A percentile compares a stretch with the other conserved stretches of the same genome.
Conservation (phyloP, 2,329 filamentous ascomycete species). For the Colletotrichum sp. region DNA sequence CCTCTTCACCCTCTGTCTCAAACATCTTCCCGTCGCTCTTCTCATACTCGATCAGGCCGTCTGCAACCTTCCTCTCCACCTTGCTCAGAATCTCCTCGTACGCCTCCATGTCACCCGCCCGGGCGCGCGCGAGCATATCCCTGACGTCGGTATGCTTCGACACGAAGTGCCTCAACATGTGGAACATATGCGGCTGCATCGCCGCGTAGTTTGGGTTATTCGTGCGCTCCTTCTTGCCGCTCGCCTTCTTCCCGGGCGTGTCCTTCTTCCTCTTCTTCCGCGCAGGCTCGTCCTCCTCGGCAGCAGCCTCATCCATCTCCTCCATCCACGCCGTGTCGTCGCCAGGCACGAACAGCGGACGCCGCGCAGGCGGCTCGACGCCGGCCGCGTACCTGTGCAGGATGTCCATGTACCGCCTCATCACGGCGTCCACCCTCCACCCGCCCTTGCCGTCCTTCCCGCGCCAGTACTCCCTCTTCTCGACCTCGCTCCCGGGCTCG, state of each 20-base stretch:
- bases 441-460: conserved; percentile 80
- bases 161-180: conserved; percentile 84
- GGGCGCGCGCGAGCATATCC: conserved; percentile 76
- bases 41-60: conserved; percentile 73
- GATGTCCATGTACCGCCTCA: conserved; percentile 89
- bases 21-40: conserved; percentile 54
- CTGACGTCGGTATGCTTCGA: conserved; percentile 81
- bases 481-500: conserved; percentile 53
- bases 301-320: conserved; percentile 28
- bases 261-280: conserved; percentile 57
- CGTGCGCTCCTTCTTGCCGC: conserved; percentile 40
- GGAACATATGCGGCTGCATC: conserved; percentile 93
- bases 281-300: conserved; percentile 51
- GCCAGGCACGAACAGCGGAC: conserved; percentile 75
- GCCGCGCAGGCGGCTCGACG: conserved; percentile 66
- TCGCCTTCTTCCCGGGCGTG: conserved; percentile 19
- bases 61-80: conserved; percentile 76
- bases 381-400: conserved; percentile 79
- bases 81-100: conserved; percentile 79
- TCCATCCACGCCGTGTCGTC: conserved; percentile 54
- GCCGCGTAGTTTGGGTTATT: conserved; percentile 78
- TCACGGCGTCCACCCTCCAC: conserved; percentile 86
- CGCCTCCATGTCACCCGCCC: conserved; percentile 73
- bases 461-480: conserved; percentile 86
- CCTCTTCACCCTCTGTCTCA: conserved; percentile 35